These are phyloP conservation scores for Luffa aegyptiaca DNA, from an alignment of 306 rosid species.

Conservation along the genomic window DNA sequence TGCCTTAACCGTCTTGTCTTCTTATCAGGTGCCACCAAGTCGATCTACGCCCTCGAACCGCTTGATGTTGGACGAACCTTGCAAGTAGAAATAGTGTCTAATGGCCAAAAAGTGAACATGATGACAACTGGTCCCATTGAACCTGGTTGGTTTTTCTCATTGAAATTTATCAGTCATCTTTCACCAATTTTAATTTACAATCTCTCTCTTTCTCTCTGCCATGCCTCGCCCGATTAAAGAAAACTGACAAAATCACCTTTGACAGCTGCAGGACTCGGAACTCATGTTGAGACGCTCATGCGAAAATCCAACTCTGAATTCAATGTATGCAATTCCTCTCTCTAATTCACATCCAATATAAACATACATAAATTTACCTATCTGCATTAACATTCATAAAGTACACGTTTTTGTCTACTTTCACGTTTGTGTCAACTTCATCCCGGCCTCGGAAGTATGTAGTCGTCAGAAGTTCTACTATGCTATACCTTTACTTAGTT, in stretches of 20 bases:
- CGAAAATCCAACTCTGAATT: conserved; percentile 76
- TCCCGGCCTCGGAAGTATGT: neutral
- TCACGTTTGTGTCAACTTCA: neutral
- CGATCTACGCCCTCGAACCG: conserved; percentile 83
- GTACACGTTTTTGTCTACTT: neutral
- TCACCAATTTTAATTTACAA: neutral
- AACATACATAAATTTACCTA: neutral
- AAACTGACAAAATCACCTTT: conserved; percentile 25
- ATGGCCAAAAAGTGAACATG: conserved; percentile 49
- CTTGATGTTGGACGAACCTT: conserved; percentile 79
- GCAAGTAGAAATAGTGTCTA: conserved; percentile 58
- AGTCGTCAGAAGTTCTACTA: neutral
- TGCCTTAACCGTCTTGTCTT: neutral
- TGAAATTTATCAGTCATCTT: neutral
- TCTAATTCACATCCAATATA: neutral
- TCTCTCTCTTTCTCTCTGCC: neutral
- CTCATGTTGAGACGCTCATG: conserved; percentile 56
- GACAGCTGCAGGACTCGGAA: conserved; percentile 70
- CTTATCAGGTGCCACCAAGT: conserved; percentile 57
- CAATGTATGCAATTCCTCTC: conserved; percentile 42
- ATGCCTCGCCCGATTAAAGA: conserved; percentile 1
- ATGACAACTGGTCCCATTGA: conserved; percentile 62
- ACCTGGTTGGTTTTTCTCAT: conserved; percentile 48
- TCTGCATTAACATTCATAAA: neutral
- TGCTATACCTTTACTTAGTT: neutral